These are phyloP conservation scores for Bullera alba DNA, from an alignment of 768 basidiomycete species.

Conservation along the genomic window DNA sequence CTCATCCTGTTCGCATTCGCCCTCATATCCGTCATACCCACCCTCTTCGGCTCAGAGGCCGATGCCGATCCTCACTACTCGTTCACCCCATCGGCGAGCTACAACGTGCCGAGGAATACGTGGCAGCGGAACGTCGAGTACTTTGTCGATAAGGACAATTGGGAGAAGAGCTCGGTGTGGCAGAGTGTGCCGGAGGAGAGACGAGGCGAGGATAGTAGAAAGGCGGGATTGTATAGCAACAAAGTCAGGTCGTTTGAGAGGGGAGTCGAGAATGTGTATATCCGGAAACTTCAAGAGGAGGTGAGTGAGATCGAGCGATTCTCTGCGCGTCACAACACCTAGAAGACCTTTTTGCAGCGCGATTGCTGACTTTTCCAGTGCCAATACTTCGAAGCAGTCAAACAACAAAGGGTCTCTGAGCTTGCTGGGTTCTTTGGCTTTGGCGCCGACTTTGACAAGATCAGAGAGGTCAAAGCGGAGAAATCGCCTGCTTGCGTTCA, in stretches of 20 bases:
- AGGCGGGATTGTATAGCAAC: conserved; percentile 36
- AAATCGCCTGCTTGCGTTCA: conserved; percentile 65
- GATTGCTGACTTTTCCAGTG: conserved; percentile 50
- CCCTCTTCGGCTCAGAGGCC: conserved; percentile 59
- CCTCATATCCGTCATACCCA: conserved; percentile 70
- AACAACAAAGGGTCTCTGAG: conserved; percentile 63
- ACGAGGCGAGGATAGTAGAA: conserved; percentile 24
- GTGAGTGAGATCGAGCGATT: conserved; percentile 37
- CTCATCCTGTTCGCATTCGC: conserved; percentile 78
- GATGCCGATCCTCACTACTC: conserved; percentile 74
- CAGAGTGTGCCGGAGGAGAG: conserved; percentile 45
- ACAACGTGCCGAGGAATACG: conserved; percentile 59
- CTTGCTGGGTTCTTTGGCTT: conserved; percentile 84
- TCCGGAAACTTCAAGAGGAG: conserved; percentile 58
- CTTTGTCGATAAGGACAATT: conserved; percentile 73
- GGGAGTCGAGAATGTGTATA: conserved; percentile 67
- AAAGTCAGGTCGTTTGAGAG: conserved; percentile 64
- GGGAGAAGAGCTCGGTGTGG: conserved; percentile 67
- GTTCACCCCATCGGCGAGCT: conserved; percentile 60
- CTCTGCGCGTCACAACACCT: not conserved
- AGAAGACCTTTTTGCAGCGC: not conserved
- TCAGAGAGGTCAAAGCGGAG: conserved; percentile 64
- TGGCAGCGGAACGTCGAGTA: conserved; percentile 65
- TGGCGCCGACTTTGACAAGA: conserved; percentile 87
- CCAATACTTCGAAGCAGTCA: conserved; percentile 60